Percentiles rank a stretch among this genome's conserved stretches.
Conservation (phyloP, 139 green algal genomes). For the Pycnococcus provasolii region DNA sequence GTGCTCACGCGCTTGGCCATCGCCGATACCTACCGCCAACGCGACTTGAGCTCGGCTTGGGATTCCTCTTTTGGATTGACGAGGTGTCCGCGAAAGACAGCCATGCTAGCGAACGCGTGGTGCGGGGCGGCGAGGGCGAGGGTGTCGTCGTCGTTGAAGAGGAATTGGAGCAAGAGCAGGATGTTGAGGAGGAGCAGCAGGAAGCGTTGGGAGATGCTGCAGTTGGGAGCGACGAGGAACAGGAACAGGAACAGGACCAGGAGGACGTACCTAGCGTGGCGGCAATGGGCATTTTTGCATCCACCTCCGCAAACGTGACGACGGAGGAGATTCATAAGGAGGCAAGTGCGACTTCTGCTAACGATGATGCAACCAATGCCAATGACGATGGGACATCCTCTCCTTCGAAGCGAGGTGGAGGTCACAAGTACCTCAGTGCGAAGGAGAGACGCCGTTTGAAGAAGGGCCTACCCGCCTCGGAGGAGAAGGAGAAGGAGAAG, state of each 20-base stretch:
- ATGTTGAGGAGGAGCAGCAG: conserved; percentile 13
- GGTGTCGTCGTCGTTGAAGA: conserved; percentile 1
- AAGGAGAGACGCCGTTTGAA: neutral
- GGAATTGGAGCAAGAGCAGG: conserved; percentile 20
- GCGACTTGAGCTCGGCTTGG: conserved; percentile 83
- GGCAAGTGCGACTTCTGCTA: neutral
- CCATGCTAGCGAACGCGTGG: conserved; percentile 69
- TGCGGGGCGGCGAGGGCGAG: conserved; percentile 1
- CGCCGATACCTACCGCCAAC: conserved; percentile 72
- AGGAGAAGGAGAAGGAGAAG: neutral
- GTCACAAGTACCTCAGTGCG: no score
- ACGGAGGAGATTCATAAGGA: conserved; percentile 1
- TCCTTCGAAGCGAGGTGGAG: no score
- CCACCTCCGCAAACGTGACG: neutral
- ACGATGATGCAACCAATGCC: neutral
- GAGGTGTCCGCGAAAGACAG: conserved; percentile 63
- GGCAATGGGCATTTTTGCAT: no score
- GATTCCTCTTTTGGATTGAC: conserved; percentile 65
- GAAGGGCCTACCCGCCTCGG: neutral
- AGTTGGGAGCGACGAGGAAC: conserved; percentile 10
- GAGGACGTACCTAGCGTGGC: neutral
- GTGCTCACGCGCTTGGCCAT: no score
- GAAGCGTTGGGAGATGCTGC: neutral
- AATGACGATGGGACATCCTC: neutral
- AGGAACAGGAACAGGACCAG: neutral